Evolutionary conservation across 257 asterid genomes (phyloP), one percentile per base, ranked within the genome.

Genomic region (Parsonsia alboflavescens): DNA sequence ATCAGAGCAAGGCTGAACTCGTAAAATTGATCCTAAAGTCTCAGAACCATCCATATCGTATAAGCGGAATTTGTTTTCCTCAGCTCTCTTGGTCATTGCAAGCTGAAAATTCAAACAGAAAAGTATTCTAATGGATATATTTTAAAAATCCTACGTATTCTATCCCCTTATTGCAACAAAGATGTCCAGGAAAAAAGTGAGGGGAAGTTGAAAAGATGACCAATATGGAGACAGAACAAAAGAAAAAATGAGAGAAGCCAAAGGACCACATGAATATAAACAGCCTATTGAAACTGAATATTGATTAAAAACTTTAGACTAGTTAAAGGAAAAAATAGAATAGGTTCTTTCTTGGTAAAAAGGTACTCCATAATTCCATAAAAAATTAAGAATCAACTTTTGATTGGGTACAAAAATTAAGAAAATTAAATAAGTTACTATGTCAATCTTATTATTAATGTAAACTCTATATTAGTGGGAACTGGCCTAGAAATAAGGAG

Each of bases 21-120:
- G 85, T 80, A 94, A 81, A 75, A 92, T 92, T 22, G 97, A 94
- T 70, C 99, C 97, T 76, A 94, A 74, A 30, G 71, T 85, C 85
- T 85, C 92, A 15, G 89, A 76, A 56, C 97, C 97, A 49, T 71
- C 70, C 71, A 94, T 74, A 78, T 79, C 88, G 50, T 94, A 92
- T 48, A 85, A 68, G 62, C 74, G 80, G 36, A 78, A 65, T 49
- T 63, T 50, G 72, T 86, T 85, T 42, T 88, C 90, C 75, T 89
- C 96, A 1, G 90, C 84, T 75, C 84, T 89, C 88, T 84, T 88
- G 89, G 86, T 90, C 93, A 86, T 81, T 74, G 83, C 83, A 81
- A 94, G 82, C 99, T 94, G 90, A 73, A 80, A 68, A 73, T 28
- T 26, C 53, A 52, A 79, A 73, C 75, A 72, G 22, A 44, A 41